Evolutionary conservation across 306 rosid species (phyloP).

Genomic region (Citrullus amarus): DNA sequence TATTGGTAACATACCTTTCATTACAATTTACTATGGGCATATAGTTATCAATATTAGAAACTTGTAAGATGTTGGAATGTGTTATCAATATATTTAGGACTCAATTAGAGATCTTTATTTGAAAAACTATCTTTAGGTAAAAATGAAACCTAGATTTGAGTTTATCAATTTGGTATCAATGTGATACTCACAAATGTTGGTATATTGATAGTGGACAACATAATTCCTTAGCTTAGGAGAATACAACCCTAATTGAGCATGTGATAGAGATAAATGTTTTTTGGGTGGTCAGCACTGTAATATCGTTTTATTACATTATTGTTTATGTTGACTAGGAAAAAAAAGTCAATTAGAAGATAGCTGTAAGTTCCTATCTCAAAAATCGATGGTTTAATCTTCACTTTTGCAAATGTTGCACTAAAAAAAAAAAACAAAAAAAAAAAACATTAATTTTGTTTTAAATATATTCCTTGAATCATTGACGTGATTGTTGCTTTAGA

Average conservation of each 20-base stretch:
- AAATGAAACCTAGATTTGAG: too few species aligned
- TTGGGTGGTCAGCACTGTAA: not conserved
- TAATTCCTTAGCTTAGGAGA: not conserved
- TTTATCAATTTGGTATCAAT: not conserved
- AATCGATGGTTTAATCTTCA: too few species aligned
- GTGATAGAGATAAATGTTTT: not conserved
- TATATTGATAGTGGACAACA: not conserved
- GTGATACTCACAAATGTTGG: not conserved
- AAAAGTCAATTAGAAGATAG: too few species aligned
- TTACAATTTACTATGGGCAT: not conserved
- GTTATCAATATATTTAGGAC: not conserved
- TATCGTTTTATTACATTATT: not conserved
- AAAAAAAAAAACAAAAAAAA: too few species aligned
- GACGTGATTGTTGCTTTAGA: not conserved
- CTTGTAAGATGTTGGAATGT: not conserved
- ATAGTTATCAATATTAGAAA: not conserved
- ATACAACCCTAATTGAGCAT: not conserved
- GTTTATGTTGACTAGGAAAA: not conserved
- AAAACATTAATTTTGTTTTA: too few species aligned
- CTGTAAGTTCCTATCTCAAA: not conserved
- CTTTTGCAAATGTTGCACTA: not conserved
- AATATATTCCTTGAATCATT: not conserved
- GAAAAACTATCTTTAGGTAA: too few species aligned
- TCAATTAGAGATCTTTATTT: too few species aligned
- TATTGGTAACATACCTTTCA: too few species aligned